Percentiles rank a stretch among this genome's conserved stretches.
Conservation (phyloP, 495 filamentous ascomycete genomes). For the Lepraria neglecta region DNA sequence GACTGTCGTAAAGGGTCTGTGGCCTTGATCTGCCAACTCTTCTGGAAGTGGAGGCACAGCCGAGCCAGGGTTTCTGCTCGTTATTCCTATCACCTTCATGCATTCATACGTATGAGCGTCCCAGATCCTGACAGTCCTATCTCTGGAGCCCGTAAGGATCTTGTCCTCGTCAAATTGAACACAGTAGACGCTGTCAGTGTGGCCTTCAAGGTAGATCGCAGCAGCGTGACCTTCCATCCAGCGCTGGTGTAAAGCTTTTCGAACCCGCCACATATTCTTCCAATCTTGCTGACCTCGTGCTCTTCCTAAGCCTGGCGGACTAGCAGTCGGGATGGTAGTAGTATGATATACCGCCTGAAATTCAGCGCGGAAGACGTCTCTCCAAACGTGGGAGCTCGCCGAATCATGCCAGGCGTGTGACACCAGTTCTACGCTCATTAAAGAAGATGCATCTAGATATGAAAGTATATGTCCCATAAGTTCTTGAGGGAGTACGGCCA, state of each 20-base stretch:
- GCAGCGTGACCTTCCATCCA: slow-evolving; percentile 74
- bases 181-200: slow-evolving; percentile 93
- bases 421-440: slow-evolving; percentile 57
- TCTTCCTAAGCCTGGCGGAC: slow-evolving; percentile 46
- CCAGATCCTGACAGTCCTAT: slow-evolving; percentile 93
- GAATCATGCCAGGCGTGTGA: slow-evolving; percentile 57
- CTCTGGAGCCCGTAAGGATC: slow-evolving; percentile 92
- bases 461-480: slow-evolving; percentile 66
- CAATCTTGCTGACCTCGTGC: slow-evolving; percentile 57
- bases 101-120: slow-evolving; percentile 81
- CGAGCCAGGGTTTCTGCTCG: slow-evolving; percentile 18
- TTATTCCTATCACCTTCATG: slow-evolving; percentile 49
- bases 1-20: slow-evolving; percentile 20
- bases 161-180: slow-evolving; percentile 95
- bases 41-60: slow-evolving; percentile 13
- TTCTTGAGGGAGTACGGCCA: slow-evolving; percentile 61
- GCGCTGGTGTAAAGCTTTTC: slow-evolving; percentile 63
- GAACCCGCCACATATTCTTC: slow-evolving; percentile 76
- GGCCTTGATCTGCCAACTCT: slow-evolving; percentile 12
- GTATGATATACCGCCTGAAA: slow-evolving; percentile 36
- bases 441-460: slow-evolving; percentile 59
- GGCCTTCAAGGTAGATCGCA: slow-evolving; percentile 83
- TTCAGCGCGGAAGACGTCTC: slow-evolving; percentile 63
- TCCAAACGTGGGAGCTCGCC: slow-evolving; percentile 66
- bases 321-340: slow-evolving; percentile 15